Evolutionary conservation across 2,329 filamentous ascomycete species (phyloP), one percentile per base, ranked within the genome.

Genomic region (Aspergillus fumigatiaffinis): DNA sequence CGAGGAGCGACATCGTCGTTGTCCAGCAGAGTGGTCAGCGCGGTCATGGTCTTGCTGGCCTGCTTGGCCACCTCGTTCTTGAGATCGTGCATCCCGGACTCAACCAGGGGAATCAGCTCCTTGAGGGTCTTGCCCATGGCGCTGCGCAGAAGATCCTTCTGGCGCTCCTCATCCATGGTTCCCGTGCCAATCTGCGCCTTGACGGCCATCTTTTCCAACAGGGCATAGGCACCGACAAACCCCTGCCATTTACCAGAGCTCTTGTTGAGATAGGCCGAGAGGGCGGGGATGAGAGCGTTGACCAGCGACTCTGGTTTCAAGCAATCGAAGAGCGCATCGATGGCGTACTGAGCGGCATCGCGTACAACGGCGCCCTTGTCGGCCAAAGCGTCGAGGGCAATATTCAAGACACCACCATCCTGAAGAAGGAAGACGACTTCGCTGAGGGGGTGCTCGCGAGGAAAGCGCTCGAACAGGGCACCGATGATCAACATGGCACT

Each of bases 191-290:
- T 87, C 82, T 95, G 89, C 44, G 93, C 90, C 81, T 95, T 96
- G 72, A 96, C 90, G 50, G 94, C 94, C 88, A 97, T 96, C 76
- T 87, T 91, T 72, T 94, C 92, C 57, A 99, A 79, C 62, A 97
- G 76, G 74, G 89, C 87, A 71, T 89, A 88, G 49, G 91, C 94
- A 59, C 89, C 92, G 53, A 97, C 90, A 17, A 90, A 91, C 59
- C 94, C 94, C 78, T 99, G 94, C 94, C 94, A 99, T 78, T 99
- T 99, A 64, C 91, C 92, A 17, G 91, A 89, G 70, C 85, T 86
- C 77, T 91, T 95, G 71, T 82, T 81, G 29, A 99, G 82, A 73
- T 97, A 97, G 53, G 82, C 77, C 60, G 81, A 77, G 44, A 99
- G 79, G 17, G 85, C 83, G 2, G 94, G 92, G 52, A 99, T 80